Evolutionary conservation across 2,329 filamentous ascomycete genomes (phyloP).

Genomic region (Botryotinia globosa): DNA sequence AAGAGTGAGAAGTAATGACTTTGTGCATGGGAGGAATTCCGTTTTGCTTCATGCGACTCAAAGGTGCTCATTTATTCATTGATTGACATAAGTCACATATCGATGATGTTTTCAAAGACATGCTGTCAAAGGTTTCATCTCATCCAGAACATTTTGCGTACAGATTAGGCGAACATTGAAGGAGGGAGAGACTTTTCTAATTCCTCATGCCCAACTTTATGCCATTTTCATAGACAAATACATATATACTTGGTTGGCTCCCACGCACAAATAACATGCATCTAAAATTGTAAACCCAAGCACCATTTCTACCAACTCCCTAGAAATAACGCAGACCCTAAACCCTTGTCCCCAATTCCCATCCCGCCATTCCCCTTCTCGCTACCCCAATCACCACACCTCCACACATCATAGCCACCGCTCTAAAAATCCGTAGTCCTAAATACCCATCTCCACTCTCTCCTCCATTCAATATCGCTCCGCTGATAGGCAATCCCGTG

Average conservation of each 20-base stretch:
- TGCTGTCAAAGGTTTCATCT: neutral
- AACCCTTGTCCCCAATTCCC: neutral
- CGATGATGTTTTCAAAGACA: neutral
- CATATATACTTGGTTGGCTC: neutral
- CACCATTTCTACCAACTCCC: neutral
- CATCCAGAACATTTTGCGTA: neutral
- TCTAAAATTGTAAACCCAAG: neutral
- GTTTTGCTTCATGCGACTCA: neutral
- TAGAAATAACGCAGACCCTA: neutral
- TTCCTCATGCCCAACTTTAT: neutral
- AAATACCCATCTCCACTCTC: neutral
- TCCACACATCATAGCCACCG: neutral
- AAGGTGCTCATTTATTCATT: neutral
- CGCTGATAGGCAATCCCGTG: constrained; percentile 20
- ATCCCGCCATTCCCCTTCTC: neutral
- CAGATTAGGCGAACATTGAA: neutral
- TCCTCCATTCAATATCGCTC: constrained; percentile 12
- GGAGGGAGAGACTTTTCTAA: neutral
- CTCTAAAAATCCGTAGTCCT: constrained; percentile 8
- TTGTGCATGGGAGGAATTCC: neutral
- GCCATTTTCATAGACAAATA: neutral
- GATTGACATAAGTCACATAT: neutral
- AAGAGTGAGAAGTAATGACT: neutral
- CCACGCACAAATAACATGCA: neutral
- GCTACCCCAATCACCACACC: neutral